Evolutionary conservation across 352 stramenopile genomes (phyloP), one percentile per base, ranked within the genome.

Genomic region (Globisporangium emineosum): DNA sequence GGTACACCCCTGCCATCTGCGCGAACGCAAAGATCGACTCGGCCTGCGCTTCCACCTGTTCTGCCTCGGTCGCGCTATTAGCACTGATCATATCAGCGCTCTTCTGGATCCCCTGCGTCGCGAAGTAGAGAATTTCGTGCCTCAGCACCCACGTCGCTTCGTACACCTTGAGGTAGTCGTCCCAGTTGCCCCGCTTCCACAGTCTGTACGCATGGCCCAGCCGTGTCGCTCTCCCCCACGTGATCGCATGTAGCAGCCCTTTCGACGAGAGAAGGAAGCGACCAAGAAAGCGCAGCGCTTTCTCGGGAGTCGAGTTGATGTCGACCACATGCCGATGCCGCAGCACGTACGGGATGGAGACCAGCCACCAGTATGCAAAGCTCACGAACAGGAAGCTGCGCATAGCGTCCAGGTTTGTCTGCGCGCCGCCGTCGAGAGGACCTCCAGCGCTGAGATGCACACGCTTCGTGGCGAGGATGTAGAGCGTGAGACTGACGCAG

Each of bases 101-200:
- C 51, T 86, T 77, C 66, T 92, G 83, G 65, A 91, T 92, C 19
- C 85, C 85, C 58, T 89, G 86, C 33, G 85, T 91, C 12, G 85
- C 87, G 55, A 91, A 96, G 55, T 91, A 91, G 40, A 96, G 71
- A 37, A 92, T 93, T 63, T 96, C 79, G 19, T 83, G 81, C 29
- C 87, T 80, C 47, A 94, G 65, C 25, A 96, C 81, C 87, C 87
- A 96, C 29, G 84, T 89, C 5, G 86, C 85, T 43, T 93, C 87
- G 64, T 96, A 88, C 25, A 91, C 74, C 59, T 93, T 91, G 37
- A 96, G 82, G 64, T 93, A 93, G 59, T 90, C 81, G 62, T 96
- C 87, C 84, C 86, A 96, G 47, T 90, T 89, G 6, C 79, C 83
- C 51, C 88, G 76, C 27, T 79, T 77, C 87, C 87, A 96, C 27